Base-by-base conservation (phyloP, 202 grass and related monocot genomes). In the Musa balbisiana region DNA sequence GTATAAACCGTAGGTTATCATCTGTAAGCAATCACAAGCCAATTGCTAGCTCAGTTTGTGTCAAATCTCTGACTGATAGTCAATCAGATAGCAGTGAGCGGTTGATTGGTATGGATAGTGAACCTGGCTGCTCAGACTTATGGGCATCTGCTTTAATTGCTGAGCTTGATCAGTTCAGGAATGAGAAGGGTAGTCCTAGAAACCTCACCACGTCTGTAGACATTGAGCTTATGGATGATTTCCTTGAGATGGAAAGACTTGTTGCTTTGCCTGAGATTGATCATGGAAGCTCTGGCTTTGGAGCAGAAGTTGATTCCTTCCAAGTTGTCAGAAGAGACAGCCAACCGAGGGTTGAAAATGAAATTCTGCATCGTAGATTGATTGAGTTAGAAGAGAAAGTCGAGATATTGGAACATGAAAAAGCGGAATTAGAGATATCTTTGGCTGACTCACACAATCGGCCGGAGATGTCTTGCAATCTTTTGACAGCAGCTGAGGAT, bases 231-330 rank as follows among this genome's bases (percentile, higher is more conserved):
- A 72, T 80, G 78, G 87, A 92, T 95, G 96, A 99, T 87, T 95
- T 99, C 78, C 87, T 99, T 0, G 96, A 99, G 71, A 99, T 99
- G 96, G 96, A 99, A 76, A 95, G 88, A 78, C 80, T 99, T 20
- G 96, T 81, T 23, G 85, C 91, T 71, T 82, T 89, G 76, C 77
- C 87, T 53, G 87, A 98, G 64, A 62, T 64, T 74, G 80, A 92
- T 55, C 23, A 1, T 73, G 52, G 27, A 9, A 80, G 75, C 66
- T 88, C 77, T 70, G 84, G 74, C 49, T 52, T 80, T 74, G 75
- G 67, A 65, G 27, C 51, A 21, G 84, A 87, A 83, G 82, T 82
- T 83, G 86, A 86, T 83, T 91, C 83, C 78, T 79, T 86, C 59
- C 77, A 49, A 27, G 65, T 81, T 84, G 49, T 65, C 52, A 78